These are phyloP conservation scores for Candida nemodendra DNA, from an alignment of 805 yeast species.

Conservation along the genomic window DNA sequence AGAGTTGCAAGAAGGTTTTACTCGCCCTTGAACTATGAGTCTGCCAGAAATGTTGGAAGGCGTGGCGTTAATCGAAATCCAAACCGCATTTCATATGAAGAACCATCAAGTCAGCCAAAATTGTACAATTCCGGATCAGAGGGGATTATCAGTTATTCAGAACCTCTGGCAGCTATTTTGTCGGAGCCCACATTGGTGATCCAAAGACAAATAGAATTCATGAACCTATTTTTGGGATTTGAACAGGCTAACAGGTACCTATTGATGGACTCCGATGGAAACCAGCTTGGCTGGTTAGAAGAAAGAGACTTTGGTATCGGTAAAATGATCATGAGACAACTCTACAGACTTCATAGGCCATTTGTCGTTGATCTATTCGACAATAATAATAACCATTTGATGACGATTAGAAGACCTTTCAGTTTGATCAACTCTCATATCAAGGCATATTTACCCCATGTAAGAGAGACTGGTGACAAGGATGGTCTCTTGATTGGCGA, in stretches of 20 bases:
- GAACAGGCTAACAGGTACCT: slow-evolving; percentile 86
- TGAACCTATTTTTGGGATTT: slow-evolving; percentile 83
- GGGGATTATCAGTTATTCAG: slow-evolving; percentile 53
- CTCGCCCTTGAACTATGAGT: slow-evolving; percentile 20
- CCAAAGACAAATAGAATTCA: slow-evolving; percentile 83
- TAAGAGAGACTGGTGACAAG: slow-evolving; percentile 34
- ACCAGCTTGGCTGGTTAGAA: slow-evolving; percentile 72
- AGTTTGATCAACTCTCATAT: slow-evolving; percentile 88
- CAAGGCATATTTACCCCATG: slow-evolving; percentile 63
- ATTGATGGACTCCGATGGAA: slow-evolving; percentile 71
- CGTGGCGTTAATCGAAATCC: too few species aligned
- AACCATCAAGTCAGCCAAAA: not conserved
- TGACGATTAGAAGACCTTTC: slow-evolving; percentile 79
- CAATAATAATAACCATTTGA: slow-evolving; percentile 53
- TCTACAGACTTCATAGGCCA: slow-evolving; percentile 84
- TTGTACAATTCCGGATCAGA: slow-evolving; percentile 25
- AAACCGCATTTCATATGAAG: not conserved
- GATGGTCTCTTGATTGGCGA: slow-evolving; percentile 70
- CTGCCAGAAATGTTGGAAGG: slow-evolving; percentile 3
- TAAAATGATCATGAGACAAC: slow-evolving; percentile 75
- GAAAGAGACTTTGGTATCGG: slow-evolving; percentile 75
- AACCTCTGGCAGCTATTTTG: slow-evolving; percentile 61
- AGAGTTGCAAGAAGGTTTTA: too few species aligned
- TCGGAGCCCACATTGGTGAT: slow-evolving; percentile 82
- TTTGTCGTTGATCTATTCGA: slow-evolving; percentile 72